A percentile compares a stretch with the other conserved stretches of the same genome.
phyloP scores from a whole-genome alignment of 148 eudicot genomes.

The Silene conica region DNA sequence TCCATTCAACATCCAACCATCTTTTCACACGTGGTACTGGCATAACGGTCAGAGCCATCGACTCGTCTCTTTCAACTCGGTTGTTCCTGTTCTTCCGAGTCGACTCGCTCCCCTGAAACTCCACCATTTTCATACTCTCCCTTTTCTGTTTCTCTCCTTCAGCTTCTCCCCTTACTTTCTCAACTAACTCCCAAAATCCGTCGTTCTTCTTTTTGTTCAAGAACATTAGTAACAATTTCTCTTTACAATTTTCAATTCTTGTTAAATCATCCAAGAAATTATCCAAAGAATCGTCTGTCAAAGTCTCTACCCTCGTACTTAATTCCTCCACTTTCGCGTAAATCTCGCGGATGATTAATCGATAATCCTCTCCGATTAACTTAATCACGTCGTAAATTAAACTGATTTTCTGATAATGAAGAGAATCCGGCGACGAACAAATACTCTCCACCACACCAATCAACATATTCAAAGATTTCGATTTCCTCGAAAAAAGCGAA shows the following conservation, averaged over 20 bases:
- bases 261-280: conserved; percentile 32
- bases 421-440: conserved; percentile 40
- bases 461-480: conserved; percentile 17
- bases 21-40: conserved; percentile 14
- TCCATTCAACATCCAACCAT: conserved; percentile 41
- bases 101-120: conserved; percentile 23
- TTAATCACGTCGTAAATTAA: conserved; percentile 46
- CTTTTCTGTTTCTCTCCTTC: conserved; percentile 26
- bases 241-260: conserved; percentile 39
- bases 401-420: conserved; percentile 38
- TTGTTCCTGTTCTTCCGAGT: conserved; percentile 17
- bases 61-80: background rate
- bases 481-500: background rate
- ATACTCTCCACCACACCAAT: conserved; percentile 48
- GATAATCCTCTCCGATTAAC: conserved; percentile 54
- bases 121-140: conserved; percentile 26
- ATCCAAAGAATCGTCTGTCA: conserved; percentile 24
- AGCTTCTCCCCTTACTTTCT: conserved; percentile 18
- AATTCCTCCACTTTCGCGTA: conserved; percentile 28
- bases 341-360: conserved; percentile 40
- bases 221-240: conserved; percentile 41
- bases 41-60: background rate
- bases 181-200: conserved; percentile 53
- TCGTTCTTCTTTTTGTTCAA: conserved; percentile 53
- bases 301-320: conserved; percentile 12